Base-by-base conservation (phyloP, 495 filamentous ascomycete species). In the Xylaria longipes region DNA sequence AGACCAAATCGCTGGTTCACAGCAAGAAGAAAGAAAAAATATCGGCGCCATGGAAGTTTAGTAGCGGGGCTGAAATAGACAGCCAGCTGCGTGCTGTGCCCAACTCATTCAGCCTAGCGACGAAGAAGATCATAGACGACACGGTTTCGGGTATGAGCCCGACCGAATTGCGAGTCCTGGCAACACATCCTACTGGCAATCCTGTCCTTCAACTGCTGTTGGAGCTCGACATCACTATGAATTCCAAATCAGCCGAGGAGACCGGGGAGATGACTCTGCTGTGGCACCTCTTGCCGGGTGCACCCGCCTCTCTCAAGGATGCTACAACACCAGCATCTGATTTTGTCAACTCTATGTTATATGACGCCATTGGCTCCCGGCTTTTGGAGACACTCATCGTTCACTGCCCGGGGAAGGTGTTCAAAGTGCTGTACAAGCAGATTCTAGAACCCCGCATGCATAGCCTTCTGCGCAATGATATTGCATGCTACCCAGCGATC, bases 11-110 rank as follows among this genome's bases (percentile, higher is more conserved):
- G 6, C 79, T 95, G 17, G 83, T 98, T 43, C 90, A 93, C 75
- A 95, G 94, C 82, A 94, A 93, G 79, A 93, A 91, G 82, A 98
- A 98, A 79, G 94, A 98, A 80, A 89, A 91, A 75, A 85, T 95
- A 69, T 86, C 86, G 73, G 91, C 73, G 11, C 77, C 56, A 78
- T 77, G 77, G 77, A 77, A 66, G 85, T 48, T 74, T 82, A 27
- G 69, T 66, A 74, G 73, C 73, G 84, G 82, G 80, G 82, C 80
- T 58, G 83, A 78, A 70, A 68, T 76, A 22, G 79, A 68, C 15
- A 71, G 74, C n/a, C 72, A 82, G 65, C 83, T 76, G 39, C 87
- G 89, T 52, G 82, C 83, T 20, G 94, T 98, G 1, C 97, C 96
- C 1, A 86, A 89, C 27, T 91, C 91, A 0, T 98, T 99, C 77